Base-by-base conservation (phyloP, 371 early-diverging fungal genomes). In the Parasitella parasitica region DNA sequence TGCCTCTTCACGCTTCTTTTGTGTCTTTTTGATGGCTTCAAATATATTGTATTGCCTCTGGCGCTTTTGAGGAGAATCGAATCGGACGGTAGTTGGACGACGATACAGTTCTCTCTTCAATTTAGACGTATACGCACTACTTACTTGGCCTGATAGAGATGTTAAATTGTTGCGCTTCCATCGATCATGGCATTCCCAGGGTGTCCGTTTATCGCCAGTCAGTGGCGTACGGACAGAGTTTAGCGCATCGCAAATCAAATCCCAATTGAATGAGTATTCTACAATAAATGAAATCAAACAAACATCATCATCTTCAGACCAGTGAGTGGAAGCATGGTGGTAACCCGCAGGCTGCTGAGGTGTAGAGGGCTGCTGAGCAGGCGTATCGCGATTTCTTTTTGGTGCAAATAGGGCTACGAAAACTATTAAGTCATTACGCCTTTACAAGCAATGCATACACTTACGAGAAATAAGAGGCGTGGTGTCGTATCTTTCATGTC, bases 261-360 rank as follows among this genome's bases (percentile, higher is more conserved):
- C 77, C 91, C 91, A 92, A 61, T 92, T 92, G 67, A 79, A 85
- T 32, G 82, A 76, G 60, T 83, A 87, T 13, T 84, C 79, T 28
- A 76, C 56, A 51, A 87, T 84, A 26, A 89, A 66, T 15, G 72
- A 67, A 34, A 83, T 78, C 43, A 92, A 68, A 36, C 82, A 75
- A 4, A 86, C 72, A 53, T 92, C 91, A 61, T 92, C 93, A 12
- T 90, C 91, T 28, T 75, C 72, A 0, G 82, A 76, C 93, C 93
- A 92, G 84, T 43, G 71, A 55, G 63, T 60, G 13, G 39, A 32
- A 55, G 20, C 57, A 57, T 16, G 39, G 53, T 37, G 65, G 54
- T n/a, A 34, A 28, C 37, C 57, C n/a, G 60, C 61, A 9, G 78
- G 74, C 22, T 59, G 69, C 24, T 77, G 64, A 13, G 83, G 86